A percentile compares a stretch with the other conserved stretches of the same genome.
Evolutionary conservation across 179 eudicot species (phyloP).

Genomic region (Camellia oleifera): DNA sequence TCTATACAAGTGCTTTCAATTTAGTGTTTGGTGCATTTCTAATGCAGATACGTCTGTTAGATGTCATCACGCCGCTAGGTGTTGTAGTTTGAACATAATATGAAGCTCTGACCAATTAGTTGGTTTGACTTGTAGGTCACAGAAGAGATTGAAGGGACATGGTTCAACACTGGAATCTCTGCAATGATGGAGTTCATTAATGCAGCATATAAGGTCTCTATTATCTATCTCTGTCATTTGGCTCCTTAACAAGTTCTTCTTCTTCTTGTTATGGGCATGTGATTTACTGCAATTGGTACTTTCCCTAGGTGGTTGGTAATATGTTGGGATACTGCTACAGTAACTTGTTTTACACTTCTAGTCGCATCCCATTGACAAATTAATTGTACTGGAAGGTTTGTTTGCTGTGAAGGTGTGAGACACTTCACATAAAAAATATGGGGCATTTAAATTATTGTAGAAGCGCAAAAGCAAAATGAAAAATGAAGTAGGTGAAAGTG

Average conservation of each 20-base stretch:
- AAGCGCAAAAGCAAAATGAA: neutral
- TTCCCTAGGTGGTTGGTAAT: neutral
- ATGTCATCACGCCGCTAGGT: neutral
- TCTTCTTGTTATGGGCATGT: neutral
- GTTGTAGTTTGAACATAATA: neutral
- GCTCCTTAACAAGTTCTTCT: neutral
- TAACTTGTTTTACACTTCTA: too few relatives aligned
- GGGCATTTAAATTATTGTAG: neutral
- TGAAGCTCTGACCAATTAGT: neutral
- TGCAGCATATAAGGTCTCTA: constrained; percentile 83
- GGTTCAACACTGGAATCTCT: constrained; percentile 97
- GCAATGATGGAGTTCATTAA: constrained; percentile 99
- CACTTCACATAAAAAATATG: neutral
- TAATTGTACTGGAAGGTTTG: neutral
- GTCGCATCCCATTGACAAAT: neutral
- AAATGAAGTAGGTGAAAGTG: neutral
- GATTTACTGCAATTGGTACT: neutral
- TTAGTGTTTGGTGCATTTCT: neutral
- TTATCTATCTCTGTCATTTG: neutral
- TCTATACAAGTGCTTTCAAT: neutral
- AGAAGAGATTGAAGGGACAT: constrained; percentile 86
- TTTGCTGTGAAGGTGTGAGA: neutral
- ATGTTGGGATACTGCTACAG: neutral
- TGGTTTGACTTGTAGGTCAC: constrained; percentile 51
- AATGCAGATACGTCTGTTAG: neutral